These are phyloP conservation scores for Fusarium verticillioides DNA, from an alignment of 2,329 filamentous ascomycete genomes.

Conservation along the genomic window DNA sequence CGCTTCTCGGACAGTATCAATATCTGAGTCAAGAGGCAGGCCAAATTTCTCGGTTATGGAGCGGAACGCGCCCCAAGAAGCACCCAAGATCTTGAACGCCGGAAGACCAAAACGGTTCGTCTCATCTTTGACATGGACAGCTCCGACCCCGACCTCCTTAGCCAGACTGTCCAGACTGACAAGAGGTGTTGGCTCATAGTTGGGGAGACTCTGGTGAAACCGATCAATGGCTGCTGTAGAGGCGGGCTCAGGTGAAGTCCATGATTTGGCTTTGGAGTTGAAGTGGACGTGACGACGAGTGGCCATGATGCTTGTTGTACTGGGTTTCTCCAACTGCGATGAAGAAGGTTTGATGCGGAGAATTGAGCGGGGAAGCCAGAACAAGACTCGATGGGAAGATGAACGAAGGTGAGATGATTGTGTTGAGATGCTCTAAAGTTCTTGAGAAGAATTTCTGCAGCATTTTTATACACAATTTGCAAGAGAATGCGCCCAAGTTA, in stretches of 20 bases:
- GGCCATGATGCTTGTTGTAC: constrained; percentile 24
- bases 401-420: fast-evolving
- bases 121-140: constrained; percentile 78
- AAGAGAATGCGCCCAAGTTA: constrained; percentile 1
- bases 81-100: constrained; percentile 83
- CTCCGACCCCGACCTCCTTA: constrained; percentile 63
- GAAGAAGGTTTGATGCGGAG: neutral
- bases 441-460: neutral
- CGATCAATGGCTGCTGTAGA: constrained; percentile 28
- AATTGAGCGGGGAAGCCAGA: neutral
- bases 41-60: constrained; percentile 61
- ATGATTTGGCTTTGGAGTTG: constrained; percentile 37
- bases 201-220: constrained; percentile 70
- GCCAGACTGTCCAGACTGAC: constrained; percentile 64
- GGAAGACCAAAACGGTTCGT: constrained; percentile 74
- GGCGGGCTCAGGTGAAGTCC: constrained; percentile 15
- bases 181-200: constrained; percentile 67
- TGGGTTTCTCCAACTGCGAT: neutral
- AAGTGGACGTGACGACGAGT: constrained; percentile 40
- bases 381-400: neutral
- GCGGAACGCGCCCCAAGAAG: constrained; percentile 76
- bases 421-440: too few species aligned
- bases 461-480: neutral
- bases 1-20: constrained; percentile 56
- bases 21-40: constrained; percentile 54